Evolutionary conservation across 495 filamentous ascomycete genomes (phyloP).

Genomic region (Clavariopsis aquatica): DNA sequence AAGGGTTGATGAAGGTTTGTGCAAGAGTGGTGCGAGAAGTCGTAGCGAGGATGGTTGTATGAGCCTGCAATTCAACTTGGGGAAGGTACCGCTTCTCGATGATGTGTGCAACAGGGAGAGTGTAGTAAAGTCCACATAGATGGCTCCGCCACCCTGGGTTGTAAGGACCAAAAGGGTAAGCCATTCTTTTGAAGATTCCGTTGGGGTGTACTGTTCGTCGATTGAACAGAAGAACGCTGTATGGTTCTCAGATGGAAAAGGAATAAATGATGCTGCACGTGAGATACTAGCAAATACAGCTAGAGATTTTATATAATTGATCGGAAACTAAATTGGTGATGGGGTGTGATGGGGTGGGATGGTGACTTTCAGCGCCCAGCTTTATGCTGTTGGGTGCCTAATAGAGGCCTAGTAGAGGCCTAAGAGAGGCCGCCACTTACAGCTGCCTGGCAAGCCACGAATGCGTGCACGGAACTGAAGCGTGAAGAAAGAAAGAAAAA

Average conservation of each 20-base stretch:
- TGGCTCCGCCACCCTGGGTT: constrained; percentile 9
- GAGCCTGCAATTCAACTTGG: constrained; percentile 52
- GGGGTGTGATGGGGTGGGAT: neutral
- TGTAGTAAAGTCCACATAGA: constrained; percentile 35
- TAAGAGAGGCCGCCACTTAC: neutral
- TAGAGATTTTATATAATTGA: too few species aligned
- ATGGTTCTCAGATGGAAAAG: too few species aligned
- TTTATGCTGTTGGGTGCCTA: constrained; percentile 28
- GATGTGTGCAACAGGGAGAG: neutral
- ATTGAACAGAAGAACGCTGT: too few species aligned
- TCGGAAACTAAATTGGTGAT: too few species aligned
- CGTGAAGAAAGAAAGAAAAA: neutral
- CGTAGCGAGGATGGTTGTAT: constrained; percentile 57
- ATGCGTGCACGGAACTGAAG: too few species aligned
- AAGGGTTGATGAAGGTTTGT: constrained; percentile 63
- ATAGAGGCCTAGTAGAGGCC: constrained; percentile 17
- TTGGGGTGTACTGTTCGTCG: too few species aligned
- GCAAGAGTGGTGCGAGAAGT: constrained; percentile 60
- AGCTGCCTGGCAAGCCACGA: constrained; percentile 1
- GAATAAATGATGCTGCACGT: too few species aligned
- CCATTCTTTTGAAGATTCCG: neutral
- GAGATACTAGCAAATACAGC: too few species aligned
- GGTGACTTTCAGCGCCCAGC: neutral
- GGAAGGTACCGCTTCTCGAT: constrained; percentile 52
- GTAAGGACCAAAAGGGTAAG: neutral